Percentiles rank a stretch among this genome's conserved stretches.
Conservation (phyloP, 164 flowering plant genomes). For the Stephania cephalantha region DNA sequence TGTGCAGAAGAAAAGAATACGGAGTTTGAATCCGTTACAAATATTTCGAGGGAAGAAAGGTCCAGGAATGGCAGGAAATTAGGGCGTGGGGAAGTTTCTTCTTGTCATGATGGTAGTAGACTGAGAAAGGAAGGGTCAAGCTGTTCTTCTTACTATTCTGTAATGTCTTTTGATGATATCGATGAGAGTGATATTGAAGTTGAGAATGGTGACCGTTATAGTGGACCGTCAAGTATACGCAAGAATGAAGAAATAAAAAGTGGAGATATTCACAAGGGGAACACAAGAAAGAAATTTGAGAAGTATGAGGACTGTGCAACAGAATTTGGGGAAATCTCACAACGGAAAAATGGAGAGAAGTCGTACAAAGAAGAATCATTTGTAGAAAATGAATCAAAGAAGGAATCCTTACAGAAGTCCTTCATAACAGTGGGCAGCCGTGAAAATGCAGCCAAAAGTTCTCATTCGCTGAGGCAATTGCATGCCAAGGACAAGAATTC, state of each 20-base stretch:
- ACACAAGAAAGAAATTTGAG: slow-evolving; percentile 19
- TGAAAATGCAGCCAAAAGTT: slow-evolving; percentile 17
- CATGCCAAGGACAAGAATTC: slow-evolving; percentile 21
- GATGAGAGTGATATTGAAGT: slow-evolving; percentile 35
- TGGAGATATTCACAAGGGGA: slow-evolving; percentile 15
- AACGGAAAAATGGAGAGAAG: slow-evolving; percentile 29
- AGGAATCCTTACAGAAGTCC: slow-evolving; percentile 16
- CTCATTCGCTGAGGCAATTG: slow-evolving; percentile 18
- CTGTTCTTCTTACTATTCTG: slow-evolving; percentile 64
- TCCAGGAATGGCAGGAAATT: neutral
- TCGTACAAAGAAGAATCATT: slow-evolving; percentile 30
- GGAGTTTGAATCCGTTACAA: slow-evolving; percentile 14
- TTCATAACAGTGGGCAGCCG: slow-evolving; percentile 15
- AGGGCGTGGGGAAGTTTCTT: slow-evolving; percentile 11
- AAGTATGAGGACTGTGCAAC: slow-evolving; percentile 19
- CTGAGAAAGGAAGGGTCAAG: slow-evolving; percentile 45
- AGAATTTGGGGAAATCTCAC: slow-evolving; percentile 11
- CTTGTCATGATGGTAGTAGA: slow-evolving; percentile 25
- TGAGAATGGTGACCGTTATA: slow-evolving; percentile 21
- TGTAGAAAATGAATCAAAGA: slow-evolving; percentile 23
- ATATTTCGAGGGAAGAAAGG: slow-evolving; percentile 21
- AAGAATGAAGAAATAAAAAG: slow-evolving; percentile 14
- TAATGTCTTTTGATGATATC: slow-evolving; percentile 40
- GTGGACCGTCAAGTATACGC: slow-evolving; percentile 26
- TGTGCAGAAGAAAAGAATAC: slow-evolving; percentile 20